Base-by-base conservation (phyloP, 352 stramenopile genomes). In the Phytophthora pisi region DNA sequence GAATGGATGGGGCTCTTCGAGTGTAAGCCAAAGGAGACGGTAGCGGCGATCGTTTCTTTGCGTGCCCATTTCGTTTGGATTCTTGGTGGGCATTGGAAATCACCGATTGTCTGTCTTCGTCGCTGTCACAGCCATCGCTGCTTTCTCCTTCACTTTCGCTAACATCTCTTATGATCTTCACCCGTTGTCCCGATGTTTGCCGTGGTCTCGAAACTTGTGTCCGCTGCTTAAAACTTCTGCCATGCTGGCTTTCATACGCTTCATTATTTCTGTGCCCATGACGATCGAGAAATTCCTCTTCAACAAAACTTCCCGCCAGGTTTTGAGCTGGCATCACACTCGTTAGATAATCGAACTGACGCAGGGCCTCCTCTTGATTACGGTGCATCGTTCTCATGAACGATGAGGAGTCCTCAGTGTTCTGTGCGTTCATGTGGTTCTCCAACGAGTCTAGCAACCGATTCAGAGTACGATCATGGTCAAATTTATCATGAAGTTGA, bases 381-480 rank as follows among this genome's bases (percentile, higher is more conserved):
- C 24, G 18, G 30, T 36, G 13, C 0, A 46, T 1, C 16, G 0
- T 57, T 28, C 15, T 24, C 30, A 10, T 18, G 24, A 34, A 50
- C 15, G 13, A 16, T 8, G 5, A 54, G 0, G 28, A 13, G 20
- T 20, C 13, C 2, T 11, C 23, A 10, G 8, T 8, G 15, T 51
- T 31, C 28, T 63, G 54, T n/a, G 20, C 6, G 1, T 20, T 40
- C 43, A 61, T 64, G 31, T 34, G 54, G 16, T 53, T 59, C 16
- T 74, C 42, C 20, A 74, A 49, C 6, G 61, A 61, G 3, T 18
- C 23, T 30, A 68, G 56, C 16, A 71, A 57, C 30, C 51, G 61
- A 23, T 61, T 51, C 38, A 71, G 51, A 18, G 42, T 51, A 42
- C 47, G 40, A 10, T 61, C 42, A 23, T 55, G 15, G 0, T 13